phyloP scores from a whole-genome alignment of 2,329 filamentous ascomycete genomes.

The Penicillium aurantiogriseum region DNA sequence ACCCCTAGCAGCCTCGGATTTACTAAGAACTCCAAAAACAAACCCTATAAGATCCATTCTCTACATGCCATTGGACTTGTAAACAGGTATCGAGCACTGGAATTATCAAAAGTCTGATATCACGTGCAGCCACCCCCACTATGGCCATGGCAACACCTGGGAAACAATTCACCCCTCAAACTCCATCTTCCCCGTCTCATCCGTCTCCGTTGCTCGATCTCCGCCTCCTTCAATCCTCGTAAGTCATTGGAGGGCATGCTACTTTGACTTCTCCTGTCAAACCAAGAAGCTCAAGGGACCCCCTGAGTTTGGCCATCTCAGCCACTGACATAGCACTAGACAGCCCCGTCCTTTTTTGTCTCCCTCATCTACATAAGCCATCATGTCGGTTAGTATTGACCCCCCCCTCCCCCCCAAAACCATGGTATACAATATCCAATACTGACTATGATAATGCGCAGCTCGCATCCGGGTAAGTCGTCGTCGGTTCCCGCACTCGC shows the following conservation, averaged over 20 bases:
- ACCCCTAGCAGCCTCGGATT: neutral
- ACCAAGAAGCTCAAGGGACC: neutral
- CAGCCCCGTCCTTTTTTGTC: conserved; percentile 22
- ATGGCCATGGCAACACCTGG: conserved; percentile 35
- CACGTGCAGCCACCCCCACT: conserved; percentile 32
- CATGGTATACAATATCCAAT: neutral
- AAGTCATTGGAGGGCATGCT: conserved; percentile 3
- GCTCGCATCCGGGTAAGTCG: conserved; percentile 39
- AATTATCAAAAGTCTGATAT: conserved; percentile 22
- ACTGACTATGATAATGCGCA: conserved; percentile 20
- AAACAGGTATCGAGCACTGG: conserved; percentile 4
- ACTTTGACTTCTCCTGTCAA: neutral
- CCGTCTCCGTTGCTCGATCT: conserved; percentile 18
- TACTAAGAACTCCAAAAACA: neutral
- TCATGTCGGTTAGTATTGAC: conserved; percentile 35
- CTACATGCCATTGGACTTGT: neutral
- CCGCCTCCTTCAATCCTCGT: conserved; percentile 9
- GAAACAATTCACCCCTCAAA: conserved; percentile 37
- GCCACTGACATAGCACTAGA: conserved; percentile 34
- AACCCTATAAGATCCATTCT: neutral
- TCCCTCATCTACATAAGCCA: conserved; percentile 26
- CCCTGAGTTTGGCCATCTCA: conserved; percentile 9
- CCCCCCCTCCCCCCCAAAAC: neutral
- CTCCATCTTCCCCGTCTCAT: conserved; percentile 25
- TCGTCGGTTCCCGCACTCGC: conserved; percentile 3